Base-by-base conservation (phyloP, 2,329 filamentous ascomycete species). In the Fusarium decemcellulare region DNA sequence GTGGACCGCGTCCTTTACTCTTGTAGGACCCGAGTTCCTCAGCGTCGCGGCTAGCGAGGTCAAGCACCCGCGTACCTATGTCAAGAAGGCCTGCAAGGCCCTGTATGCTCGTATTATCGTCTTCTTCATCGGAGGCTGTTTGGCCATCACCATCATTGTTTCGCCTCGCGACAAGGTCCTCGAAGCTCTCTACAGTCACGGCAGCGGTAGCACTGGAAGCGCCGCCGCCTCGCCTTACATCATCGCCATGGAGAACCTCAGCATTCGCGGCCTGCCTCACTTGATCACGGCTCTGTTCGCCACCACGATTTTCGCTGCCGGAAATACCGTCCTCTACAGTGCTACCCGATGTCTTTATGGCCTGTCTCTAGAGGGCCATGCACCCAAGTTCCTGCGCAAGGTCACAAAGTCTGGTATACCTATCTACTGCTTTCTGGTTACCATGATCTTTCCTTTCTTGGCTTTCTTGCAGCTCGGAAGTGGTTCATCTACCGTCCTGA, bases 81-180 rank as follows among this genome's bases (percentile, higher is more conserved):
- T 93, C 78, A 91, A 90, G n/a, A 85, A 84, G 40, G 91, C 91
- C 1, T 93, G 87, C 81, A 92, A 92, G 69, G 89, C 88, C 2
- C 89, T 92, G 4, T 92, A 92, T 78, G 91, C 88, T 76, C 88
- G 92, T 34, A 84, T 93, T 39, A 89, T 87, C 0, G 78, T 88
- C 8, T 93, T 93, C 79, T 93, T 92, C 79, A 85, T 92, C 30
- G 84, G 92, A 4, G 90, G 90, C 7, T 89, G 89, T 2, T 81
- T 94, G 2, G 85, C 84, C 36, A 86, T 91, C 23, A 90, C 90
- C 30, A 90, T 92, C 53, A 76, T 91, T 53, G 83, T 93, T 52
- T 84, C 91, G 4, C 88, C 89, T 75, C 86, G 91, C 59, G 89
- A 92, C 71, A 71, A 81, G 1, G 85, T 83, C 10, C 80, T 93